Conservation (phyloP, 257 asterid genomes). For the Paulownia fortunei region DNA sequence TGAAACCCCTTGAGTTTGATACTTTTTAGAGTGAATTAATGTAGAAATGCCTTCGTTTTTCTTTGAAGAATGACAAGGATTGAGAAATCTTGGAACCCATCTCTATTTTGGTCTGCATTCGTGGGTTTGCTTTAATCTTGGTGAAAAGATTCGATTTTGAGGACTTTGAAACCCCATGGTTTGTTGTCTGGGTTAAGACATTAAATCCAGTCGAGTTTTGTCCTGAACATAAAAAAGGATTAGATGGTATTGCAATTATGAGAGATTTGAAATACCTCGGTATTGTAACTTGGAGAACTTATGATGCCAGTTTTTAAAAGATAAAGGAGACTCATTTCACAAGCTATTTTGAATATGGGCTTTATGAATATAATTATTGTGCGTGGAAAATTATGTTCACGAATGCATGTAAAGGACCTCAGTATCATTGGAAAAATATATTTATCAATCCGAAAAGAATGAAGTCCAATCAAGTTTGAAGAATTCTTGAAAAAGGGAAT, state of each 20-base stretch:
- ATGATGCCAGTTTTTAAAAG: not conserved
- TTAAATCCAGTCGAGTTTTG: constrained; percentile 9
- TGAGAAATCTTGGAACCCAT: constrained; percentile 13
- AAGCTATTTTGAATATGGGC: not conserved
- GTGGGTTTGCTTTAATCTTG: constrained; percentile 1
- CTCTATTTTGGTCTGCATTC: constrained; percentile 1
- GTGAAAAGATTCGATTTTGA: constrained; percentile 24
- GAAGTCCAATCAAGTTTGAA: not conserved
- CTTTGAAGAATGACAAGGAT: not conserved
- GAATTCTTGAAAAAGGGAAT: not conserved
- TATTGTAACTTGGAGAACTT: too few relatives aligned
- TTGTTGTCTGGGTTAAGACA: not conserved
- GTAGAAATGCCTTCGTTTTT: not conserved
- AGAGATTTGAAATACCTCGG: too few relatives aligned
- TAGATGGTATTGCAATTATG: not conserved
- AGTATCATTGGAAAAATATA: not conserved
- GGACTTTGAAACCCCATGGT: not conserved
- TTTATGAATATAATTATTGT: not conserved
- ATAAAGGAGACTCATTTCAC: not conserved
- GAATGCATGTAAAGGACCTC: not conserved
- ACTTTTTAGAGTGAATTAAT: constrained; percentile 4
- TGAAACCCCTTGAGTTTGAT: constrained; percentile 23
- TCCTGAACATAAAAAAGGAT: not conserved
- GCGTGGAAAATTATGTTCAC: not conserved
- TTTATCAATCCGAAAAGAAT: too few relatives aligned